A percentile compares a stretch with the other conserved stretches of the same genome.
These are phyloP conservation scores for Leptosphaerulina australis DNA, from an alignment of 2,329 filamentous ascomycete genomes.

Conservation along the genomic window DNA sequence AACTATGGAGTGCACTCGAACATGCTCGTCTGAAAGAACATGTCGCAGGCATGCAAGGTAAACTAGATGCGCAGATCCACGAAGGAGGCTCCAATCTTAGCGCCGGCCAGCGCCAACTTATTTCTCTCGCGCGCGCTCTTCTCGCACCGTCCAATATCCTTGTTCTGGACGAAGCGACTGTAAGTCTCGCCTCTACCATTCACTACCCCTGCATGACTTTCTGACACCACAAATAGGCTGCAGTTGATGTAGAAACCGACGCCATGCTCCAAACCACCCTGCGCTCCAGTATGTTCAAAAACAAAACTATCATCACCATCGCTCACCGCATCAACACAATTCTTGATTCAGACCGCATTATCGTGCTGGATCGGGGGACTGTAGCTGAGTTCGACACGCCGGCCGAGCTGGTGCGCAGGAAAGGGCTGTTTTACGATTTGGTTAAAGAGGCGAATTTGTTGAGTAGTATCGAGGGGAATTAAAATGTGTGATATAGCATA, in stretches of 20 bases:
- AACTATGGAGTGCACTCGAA: slow-evolving; percentile 94
- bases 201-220: no score
- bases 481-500: not conserved
- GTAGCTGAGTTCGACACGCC: slow-evolving; percentile 95
- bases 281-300: slow-evolving; percentile 73
- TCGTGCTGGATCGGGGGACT: slow-evolving; percentile 88
- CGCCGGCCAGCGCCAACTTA: slow-evolving; percentile 90
- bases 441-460: slow-evolving; percentile 88
- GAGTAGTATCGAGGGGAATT: slow-evolving; percentile 25
- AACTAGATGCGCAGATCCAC: slow-evolving; percentile 85
- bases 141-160: slow-evolving; percentile 96
- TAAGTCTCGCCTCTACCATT: slow-evolving; percentile 52
- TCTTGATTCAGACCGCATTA: slow-evolving; percentile 82
- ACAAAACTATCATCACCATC: slow-evolving; percentile 97
- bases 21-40: slow-evolving; percentile 94
- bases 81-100: slow-evolving; percentile 98
- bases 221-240: no score
- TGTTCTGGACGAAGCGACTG: slow-evolving; percentile 95
- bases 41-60: slow-evolving; percentile 82
- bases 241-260: slow-evolving; percentile 73
- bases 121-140: slow-evolving; percentile 91
- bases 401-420: slow-evolving; percentile 72
- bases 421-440: slow-evolving; percentile 84
- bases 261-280: slow-evolving; percentile 68
- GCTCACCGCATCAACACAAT: slow-evolving; percentile 99